A percentile compares a stretch with the other conserved stretches of the same genome.
Evolutionary conservation across 352 stramenopile species (phyloP).

Genomic region (Globisporangium barbulae): DNA sequence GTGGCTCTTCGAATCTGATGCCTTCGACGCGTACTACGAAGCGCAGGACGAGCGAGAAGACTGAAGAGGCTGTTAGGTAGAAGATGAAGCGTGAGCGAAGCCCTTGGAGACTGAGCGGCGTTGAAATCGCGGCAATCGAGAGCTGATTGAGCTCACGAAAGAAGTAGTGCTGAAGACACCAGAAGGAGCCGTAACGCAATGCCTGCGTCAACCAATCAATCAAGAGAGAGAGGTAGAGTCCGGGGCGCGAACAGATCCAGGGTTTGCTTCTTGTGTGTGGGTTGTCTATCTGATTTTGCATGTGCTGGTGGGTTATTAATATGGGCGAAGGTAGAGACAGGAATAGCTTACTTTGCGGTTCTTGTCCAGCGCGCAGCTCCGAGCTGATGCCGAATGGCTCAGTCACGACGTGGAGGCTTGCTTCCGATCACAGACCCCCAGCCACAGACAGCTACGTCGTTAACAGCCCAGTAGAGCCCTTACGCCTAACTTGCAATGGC

Average conservation of each 20-base stretch:
- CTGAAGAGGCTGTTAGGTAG: conserved; percentile 1
- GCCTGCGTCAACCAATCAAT: background rate
- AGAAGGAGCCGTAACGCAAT: background rate
- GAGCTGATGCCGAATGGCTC: background rate
- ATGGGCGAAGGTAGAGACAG: background rate
- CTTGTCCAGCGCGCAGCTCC: conserved; percentile 1
- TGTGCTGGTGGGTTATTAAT: conserved; percentile 1
- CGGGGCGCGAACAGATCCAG: background rate
- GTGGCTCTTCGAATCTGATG: conserved; percentile 75
- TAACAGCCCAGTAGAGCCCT: background rate
- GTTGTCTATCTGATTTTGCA: too few species aligned
- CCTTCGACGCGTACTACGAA: conserved; percentile 15
- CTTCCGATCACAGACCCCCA: background rate
- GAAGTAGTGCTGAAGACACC: background rate
- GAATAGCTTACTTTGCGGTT: conserved; percentile 1
- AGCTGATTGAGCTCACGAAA: background rate
- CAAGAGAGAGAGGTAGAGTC: background rate
- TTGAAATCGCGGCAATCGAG: too few species aligned
- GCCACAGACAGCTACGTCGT: background rate
- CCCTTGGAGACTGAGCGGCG: background rate
- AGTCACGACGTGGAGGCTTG: background rate
- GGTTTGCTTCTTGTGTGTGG: background rate
- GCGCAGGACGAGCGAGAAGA: conserved; percentile 16
- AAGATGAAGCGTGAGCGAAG: background rate
- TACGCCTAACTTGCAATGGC: conserved; percentile 15